A percentile compares a stretch with the other conserved stretches of the same genome.
Evolutionary conservation across 2,329 filamentous ascomycete species (phyloP).

Genomic region (Stachybotrys chartarum): DNA sequence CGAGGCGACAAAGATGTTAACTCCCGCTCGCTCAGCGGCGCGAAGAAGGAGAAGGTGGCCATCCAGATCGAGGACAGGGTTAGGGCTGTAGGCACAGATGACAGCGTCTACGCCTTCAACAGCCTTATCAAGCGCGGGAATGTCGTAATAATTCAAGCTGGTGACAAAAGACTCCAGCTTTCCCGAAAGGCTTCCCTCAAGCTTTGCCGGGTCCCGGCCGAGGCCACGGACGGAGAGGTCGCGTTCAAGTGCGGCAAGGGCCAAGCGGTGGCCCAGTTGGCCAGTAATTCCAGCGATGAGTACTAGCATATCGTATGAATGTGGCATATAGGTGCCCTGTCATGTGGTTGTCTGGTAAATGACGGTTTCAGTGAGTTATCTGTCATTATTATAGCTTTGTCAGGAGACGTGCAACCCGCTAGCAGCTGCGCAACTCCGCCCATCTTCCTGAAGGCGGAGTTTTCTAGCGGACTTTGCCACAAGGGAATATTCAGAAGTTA

Average conservation of each 20-base stretch:
- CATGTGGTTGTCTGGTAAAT: too few relatives aligned
- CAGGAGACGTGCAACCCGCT: too few relatives aligned
- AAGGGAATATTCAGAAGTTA: too few relatives aligned
- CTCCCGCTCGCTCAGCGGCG: conserved; percentile 25
- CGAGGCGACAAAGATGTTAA: conserved; percentile 19
- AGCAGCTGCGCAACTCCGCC: too few relatives aligned
- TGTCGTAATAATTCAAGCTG: conserved; percentile 16
- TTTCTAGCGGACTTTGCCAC: too few relatives aligned
- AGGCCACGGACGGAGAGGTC: conserved; percentile 27
- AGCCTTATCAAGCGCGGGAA: conserved; percentile 21
- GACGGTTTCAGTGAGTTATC: too few relatives aligned
- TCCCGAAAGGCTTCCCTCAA: conserved; percentile 8
- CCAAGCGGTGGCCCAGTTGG: conserved; percentile 22
- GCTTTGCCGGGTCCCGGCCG: conserved; percentile 19
- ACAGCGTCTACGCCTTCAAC: conserved; percentile 25
- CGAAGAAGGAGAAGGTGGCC: conserved; percentile 26
- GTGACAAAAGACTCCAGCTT: conserved; percentile 19
- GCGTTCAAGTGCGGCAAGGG: conserved; percentile 12
- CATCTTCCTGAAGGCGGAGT: too few relatives aligned
- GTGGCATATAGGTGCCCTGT: too few relatives aligned
- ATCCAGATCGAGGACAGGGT: conserved; percentile 17
- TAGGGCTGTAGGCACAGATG: conserved; percentile 19
- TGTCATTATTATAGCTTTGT: too few relatives aligned
- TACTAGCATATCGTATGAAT: conserved; percentile 20
- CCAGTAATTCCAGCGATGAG: conserved; percentile 28